phyloP scores from a whole-genome alignment of 2,329 filamentous ascomycete genomes.

The Paramyrothecium sp. region DNA sequence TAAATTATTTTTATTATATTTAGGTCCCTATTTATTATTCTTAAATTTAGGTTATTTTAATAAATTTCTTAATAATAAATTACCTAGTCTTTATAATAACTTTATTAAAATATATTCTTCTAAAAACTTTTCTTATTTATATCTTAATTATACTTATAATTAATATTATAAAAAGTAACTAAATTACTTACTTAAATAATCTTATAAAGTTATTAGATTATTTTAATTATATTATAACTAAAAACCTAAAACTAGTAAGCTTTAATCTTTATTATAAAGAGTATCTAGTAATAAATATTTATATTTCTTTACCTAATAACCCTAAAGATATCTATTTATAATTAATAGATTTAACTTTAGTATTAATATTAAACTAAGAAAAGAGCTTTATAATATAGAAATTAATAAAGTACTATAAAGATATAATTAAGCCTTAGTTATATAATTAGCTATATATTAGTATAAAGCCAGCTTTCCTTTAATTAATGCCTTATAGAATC shows the following conservation, averaged over 20 bases:
- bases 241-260: neutral
- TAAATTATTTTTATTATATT: neutral
- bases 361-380: neutral
- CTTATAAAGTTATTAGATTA: neutral
- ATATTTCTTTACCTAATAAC: neutral
- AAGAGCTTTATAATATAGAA: neutral
- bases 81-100: neutral
- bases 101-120: neutral
- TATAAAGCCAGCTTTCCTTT: neutral
- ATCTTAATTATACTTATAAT: neutral
- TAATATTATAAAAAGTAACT: neutral
- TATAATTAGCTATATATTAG: neutral
- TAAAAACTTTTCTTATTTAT: neutral
- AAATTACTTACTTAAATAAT: neutral
- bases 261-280: neutral
- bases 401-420: neutral
- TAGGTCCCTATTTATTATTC: neutral
- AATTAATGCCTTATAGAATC: neutral
- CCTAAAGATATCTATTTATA: neutral
- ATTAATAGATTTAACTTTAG: neutral
- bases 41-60: too few species aligned
- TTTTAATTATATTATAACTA: constrained; percentile 1
- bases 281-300: neutral
- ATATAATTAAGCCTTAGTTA: neutral
- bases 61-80: neutral